A percentile compares a stretch with the other conserved stretches of the same genome.
Evolutionary conservation across 225 moss, liverwort and hornwort genomes (phyloP).

Genomic region (Climacium dendroides): DNA sequence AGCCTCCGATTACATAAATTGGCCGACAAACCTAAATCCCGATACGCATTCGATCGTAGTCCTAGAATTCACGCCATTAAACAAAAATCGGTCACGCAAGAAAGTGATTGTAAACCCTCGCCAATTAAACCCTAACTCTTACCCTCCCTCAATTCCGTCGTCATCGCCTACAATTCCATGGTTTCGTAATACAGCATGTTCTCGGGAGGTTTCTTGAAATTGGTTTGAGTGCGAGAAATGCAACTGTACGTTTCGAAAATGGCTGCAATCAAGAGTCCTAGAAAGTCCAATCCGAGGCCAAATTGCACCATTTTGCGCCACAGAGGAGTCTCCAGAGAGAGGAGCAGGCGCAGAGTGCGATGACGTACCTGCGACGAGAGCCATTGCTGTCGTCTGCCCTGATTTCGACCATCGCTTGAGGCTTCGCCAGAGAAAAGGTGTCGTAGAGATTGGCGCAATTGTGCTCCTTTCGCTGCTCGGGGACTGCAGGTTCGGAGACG

Average conservation of each 20-base stretch:
- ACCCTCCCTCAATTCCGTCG: background rate
- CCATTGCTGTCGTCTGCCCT: background rate
- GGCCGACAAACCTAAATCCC: background rate
- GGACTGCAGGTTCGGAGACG: background rate
- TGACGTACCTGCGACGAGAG: background rate
- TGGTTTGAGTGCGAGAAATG: background rate
- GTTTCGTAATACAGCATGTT: background rate
- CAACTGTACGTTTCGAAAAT: background rate
- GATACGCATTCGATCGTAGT: background rate
- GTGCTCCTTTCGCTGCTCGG: background rate
- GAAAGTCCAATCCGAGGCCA: background rate
- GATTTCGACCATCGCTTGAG: background rate
- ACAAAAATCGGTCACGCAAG: background rate
- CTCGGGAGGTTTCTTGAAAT: background rate
- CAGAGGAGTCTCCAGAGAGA: background rate
- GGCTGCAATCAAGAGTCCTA: background rate
- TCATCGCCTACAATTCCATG: background rate
- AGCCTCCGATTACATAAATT: background rate
- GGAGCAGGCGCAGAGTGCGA: background rate
- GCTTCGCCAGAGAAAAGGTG: background rate
- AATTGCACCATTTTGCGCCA: background rate
- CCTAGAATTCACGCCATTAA: background rate
- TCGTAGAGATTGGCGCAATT: background rate
- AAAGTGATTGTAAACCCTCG: background rate
- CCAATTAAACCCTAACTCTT: background rate